Conservation (phyloP, 2,329 filamentous ascomycete species). For the Aschersonia sp. region DNA sequence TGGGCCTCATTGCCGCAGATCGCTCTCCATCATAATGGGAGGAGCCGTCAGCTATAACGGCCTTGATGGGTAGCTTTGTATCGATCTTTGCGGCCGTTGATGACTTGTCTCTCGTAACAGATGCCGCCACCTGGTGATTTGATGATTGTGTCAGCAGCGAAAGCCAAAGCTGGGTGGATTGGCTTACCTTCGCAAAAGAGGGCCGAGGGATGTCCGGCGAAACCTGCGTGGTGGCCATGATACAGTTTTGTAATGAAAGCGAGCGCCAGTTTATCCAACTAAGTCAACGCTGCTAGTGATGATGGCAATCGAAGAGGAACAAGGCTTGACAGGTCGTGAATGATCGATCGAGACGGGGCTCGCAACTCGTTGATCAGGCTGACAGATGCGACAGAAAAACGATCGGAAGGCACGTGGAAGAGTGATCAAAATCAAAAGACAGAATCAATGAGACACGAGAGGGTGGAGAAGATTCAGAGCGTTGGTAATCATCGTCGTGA, state of each 20-base stretch:
- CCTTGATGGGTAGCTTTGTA: slow-evolving; percentile 6
- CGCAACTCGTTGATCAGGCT: slow-evolving; percentile 5
- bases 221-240: slow-evolving; percentile 33
- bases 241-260: slow-evolving; percentile 5
- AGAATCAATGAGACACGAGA: slow-evolving; percentile 39
- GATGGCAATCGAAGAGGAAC: slow-evolving; percentile 3
- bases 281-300: slow-evolving; percentile 6
- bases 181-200: slow-evolving; percentile 62
- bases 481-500: slow-evolving; percentile 41
- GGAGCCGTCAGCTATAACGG: slow-evolving; percentile 6
- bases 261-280: slow-evolving; percentile 9
- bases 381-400: slow-evolving; percentile 16
- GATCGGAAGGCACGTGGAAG: slow-evolving; percentile 11
- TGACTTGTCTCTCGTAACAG: slow-evolving; percentile 16
- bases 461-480: slow-evolving; percentile 29
- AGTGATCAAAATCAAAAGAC: slow-evolving; percentile 29
- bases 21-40: slow-evolving; percentile 7
- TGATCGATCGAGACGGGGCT: slow-evolving; percentile 2
- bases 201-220: slow-evolving; percentile 38
- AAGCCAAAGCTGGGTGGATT: background rate
- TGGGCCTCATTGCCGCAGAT: slow-evolving; percentile 3
- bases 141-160: background rate
- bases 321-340: slow-evolving; percentile 3
- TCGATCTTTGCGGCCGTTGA: slow-evolving; percentile 3
- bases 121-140: slow-evolving; percentile 31